A percentile compares a stretch with the other conserved stretches of the same genome.
These are phyloP conservation scores for Trapa incisa DNA, from an alignment of 345 rosid species.

Conservation along the genomic window DNA sequence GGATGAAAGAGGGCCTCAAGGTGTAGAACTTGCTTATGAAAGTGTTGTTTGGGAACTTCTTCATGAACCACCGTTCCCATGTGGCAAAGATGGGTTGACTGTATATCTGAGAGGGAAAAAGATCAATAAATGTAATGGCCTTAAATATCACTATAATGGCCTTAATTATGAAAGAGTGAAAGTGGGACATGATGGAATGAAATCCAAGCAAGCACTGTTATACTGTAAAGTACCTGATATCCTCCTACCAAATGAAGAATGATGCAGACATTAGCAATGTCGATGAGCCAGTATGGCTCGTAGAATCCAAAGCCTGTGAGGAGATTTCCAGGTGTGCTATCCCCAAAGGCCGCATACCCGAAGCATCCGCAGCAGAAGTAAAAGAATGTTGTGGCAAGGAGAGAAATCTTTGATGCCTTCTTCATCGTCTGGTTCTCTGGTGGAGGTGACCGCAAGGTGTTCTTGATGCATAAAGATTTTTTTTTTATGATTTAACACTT, in stretches of 20 bases:
- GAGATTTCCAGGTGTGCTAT: conserved; percentile 36
- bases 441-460: conserved; percentile 33
- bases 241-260: conserved; percentile 40
- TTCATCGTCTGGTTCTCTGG: conserved; percentile 34
- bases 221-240: conserved; percentile 25
- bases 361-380: conserved; percentile 34
- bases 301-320: conserved; percentile 43
- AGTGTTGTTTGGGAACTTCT: conserved; percentile 24
- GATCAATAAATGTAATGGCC: not conserved
- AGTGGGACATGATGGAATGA: no score
- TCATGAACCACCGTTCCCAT: conserved; percentile 37
- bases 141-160: no score
- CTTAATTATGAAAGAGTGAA: no score
- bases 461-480: conserved; percentile 12
- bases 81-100: conserved; percentile 61
- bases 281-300: conserved; percentile 43
- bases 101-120: conserved; percentile 29
- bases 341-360: conserved; percentile 51
- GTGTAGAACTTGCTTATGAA: conserved; percentile 30
- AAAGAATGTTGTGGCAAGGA: conserved; percentile 24
- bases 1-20: conserved; percentile 18
- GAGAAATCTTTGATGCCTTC: conserved; percentile 25
- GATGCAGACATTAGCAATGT: conserved; percentile 36
- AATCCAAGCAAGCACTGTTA: no score
- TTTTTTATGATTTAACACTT: not conserved